phyloP scores from a whole-genome alignment of 2,329 filamentous ascomycete genomes.

The Fusarium longipes region DNA sequence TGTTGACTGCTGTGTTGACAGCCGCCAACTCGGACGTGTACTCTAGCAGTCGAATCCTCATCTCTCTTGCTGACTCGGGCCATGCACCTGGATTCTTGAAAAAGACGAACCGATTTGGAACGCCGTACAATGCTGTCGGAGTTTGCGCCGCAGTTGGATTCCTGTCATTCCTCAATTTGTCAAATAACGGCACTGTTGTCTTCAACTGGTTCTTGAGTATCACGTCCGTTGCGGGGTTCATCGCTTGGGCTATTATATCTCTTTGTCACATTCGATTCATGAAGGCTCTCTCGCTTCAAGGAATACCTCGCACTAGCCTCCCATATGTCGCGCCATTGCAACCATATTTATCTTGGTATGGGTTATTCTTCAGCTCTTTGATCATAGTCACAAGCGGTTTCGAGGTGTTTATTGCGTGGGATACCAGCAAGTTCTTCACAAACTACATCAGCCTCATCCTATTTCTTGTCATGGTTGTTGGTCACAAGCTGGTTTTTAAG shows the following conservation, averaged over 20 bases:
- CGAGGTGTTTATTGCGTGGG: conserved; percentile 34
- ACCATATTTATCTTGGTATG: conserved; percentile 65
- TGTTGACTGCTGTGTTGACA: conserved; percentile 73
- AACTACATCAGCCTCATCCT: conserved; percentile 38
- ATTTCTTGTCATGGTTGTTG: conserved; percentile 33
- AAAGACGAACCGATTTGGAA: conserved; percentile 68
- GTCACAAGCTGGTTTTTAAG: conserved; percentile 36
- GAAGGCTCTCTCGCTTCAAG: conserved; percentile 63
- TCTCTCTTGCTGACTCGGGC: conserved; percentile 73
- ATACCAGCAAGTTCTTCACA: conserved; percentile 30
- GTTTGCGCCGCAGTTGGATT: conserved; percentile 68
- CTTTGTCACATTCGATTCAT: conserved; percentile 70
- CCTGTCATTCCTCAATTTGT: conserved; percentile 77
- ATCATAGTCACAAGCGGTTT: conserved; percentile 39
- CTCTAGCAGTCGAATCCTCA: conserved; percentile 75
- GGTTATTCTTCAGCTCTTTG: conserved; percentile 25
- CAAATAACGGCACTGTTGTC: conserved; percentile 69
- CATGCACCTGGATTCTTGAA: conserved; percentile 73
- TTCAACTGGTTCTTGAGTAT: conserved; percentile 80
- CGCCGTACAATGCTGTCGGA: conserved; percentile 66
- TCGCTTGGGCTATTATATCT: conserved; percentile 69
- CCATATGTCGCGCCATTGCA: conserved; percentile 65
- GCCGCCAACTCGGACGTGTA: conserved; percentile 72
- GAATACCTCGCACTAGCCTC: conserved; percentile 54
- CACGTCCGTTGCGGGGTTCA: conserved; percentile 69